A percentile compares a stretch with the other conserved stretches of the same genome.
These are phyloP conservation scores for Kluyveromyces sp. DNA, from an alignment of 1,139 yeast genomes.

Conservation along the genomic window DNA sequence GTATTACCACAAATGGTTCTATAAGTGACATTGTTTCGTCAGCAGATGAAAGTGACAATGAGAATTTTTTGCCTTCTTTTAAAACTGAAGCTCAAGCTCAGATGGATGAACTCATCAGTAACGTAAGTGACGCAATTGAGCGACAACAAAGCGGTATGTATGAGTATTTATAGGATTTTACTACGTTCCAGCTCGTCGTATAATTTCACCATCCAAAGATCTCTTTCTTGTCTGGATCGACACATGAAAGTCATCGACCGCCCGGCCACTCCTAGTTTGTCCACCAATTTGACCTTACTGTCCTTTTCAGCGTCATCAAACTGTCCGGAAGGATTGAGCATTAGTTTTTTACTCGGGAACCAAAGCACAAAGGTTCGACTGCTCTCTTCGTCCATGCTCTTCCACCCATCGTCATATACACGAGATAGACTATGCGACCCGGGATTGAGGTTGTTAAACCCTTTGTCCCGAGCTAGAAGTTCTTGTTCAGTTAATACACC, in stretches of 20 bases:
- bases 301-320: not conserved
- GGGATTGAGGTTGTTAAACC: slow-evolving; percentile 43
- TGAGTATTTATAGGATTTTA: slow-evolving; percentile 14
- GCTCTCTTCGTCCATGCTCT: slow-evolving; percentile 66
- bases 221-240: slow-evolving; percentile 74
- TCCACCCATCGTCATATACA: slow-evolving; percentile 77
- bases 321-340: slow-evolving; percentile 21
- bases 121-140: not conserved
- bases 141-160: not conserved
- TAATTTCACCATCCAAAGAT: slow-evolving; percentile 68
- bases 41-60: slow-evolving; percentile 4
- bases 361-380: slow-evolving; percentile 74
- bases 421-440: slow-evolving; percentile 60
- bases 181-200: slow-evolving; percentile 59
- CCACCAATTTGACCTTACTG: slow-evolving; percentile 23
- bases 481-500: slow-evolving; percentile 58
- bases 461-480: slow-evolving; percentile 42
- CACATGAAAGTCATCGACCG: slow-evolving; percentile 69
- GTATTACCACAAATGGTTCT: slow-evolving; percentile 7
- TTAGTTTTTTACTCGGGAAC: slow-evolving; percentile 61
- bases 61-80: not conserved
- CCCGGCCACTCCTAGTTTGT: slow-evolving; percentile 63
- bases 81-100: not conserved
- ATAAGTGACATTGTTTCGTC: not conserved
- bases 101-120: not conserved